Conservation (phyloP, 371 early-diverging fungal species). For the Nematocida sp. region DNA sequence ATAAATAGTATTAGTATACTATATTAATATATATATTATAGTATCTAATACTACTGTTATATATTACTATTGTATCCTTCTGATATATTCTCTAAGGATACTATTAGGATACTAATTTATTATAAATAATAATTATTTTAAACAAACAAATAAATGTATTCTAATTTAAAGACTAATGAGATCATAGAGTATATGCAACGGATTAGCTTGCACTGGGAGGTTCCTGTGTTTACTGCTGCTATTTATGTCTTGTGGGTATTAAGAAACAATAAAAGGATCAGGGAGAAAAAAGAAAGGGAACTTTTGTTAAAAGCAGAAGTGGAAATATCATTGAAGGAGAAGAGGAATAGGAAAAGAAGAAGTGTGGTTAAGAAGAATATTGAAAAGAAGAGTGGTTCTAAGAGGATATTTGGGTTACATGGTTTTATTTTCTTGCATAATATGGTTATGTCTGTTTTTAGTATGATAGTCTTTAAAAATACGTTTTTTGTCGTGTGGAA, state of each 20-base stretch:
- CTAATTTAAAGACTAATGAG: background rate
- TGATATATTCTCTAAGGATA: too few relatives aligned
- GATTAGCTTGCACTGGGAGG: slow-evolving; percentile 40
- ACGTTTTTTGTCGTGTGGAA: slow-evolving; percentile 39
- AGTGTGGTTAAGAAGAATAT: background rate
- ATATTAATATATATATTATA: too few relatives aligned
- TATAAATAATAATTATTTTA: slow-evolving; percentile 12
- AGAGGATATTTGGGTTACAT: background rate
- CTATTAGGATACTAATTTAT: too few relatives aligned
- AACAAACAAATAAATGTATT: slow-evolving; percentile 17
- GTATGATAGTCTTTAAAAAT: slow-evolving; percentile 46
- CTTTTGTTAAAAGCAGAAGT: background rate
- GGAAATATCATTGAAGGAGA: background rate
- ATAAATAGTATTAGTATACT: too few relatives aligned
- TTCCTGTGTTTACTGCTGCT: slow-evolving; percentile 32
- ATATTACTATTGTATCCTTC: too few relatives aligned
- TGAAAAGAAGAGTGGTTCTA: background rate
- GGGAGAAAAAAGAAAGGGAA: slow-evolving; percentile 9
- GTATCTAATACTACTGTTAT: too few relatives aligned
- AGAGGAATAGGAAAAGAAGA: background rate
- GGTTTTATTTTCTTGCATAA: slow-evolving; percentile 49
- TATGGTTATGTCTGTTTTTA: slow-evolving; percentile 45
- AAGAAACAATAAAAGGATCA: slow-evolving; percentile 25
- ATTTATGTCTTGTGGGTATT: slow-evolving; percentile 45
- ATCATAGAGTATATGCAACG: background rate